Percentiles rank a stretch among this genome's conserved stretches.
Conservation (phyloP, 495 filamentous ascomycete species). For the Neurospora hispaniola region DNA sequence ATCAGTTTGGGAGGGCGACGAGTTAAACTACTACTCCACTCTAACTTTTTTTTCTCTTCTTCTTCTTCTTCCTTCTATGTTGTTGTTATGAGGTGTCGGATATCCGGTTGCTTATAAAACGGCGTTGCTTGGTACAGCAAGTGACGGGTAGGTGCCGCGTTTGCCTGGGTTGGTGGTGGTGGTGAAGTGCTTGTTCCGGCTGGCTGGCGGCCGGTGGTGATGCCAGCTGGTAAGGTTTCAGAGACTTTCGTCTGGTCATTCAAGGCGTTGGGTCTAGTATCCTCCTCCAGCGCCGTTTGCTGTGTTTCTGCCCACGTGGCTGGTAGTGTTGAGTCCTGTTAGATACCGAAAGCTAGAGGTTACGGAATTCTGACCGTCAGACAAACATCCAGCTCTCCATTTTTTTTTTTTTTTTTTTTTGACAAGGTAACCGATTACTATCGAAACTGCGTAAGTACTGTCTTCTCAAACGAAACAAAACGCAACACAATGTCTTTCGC, state of each 20-base stretch:
- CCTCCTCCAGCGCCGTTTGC: no score
- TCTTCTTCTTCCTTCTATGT: background rate
- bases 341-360: background rate
- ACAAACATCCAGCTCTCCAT: background rate
- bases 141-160: background rate
- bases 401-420: background rate
- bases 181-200: background rate
- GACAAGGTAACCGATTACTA: background rate
- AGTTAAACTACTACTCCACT: slow-evolving; percentile 23
- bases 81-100: background rate
- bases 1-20: slow-evolving; percentile 15
- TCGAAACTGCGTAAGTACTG: background rate
- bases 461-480: background rate
- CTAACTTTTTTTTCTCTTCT: slow-evolving; percentile 1
- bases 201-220: background rate
- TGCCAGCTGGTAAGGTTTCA: background rate
- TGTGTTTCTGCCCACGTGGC: background rate
- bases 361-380: background rate
- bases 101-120: background rate
- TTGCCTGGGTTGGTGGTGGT: background rate
- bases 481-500: background rate
- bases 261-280: background rate
- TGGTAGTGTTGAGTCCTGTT: background rate
- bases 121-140: background rate
- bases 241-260: background rate